Base-by-base conservation (phyloP, 108 stramenopile genomes). In the Cyclotella baltica region DNA sequence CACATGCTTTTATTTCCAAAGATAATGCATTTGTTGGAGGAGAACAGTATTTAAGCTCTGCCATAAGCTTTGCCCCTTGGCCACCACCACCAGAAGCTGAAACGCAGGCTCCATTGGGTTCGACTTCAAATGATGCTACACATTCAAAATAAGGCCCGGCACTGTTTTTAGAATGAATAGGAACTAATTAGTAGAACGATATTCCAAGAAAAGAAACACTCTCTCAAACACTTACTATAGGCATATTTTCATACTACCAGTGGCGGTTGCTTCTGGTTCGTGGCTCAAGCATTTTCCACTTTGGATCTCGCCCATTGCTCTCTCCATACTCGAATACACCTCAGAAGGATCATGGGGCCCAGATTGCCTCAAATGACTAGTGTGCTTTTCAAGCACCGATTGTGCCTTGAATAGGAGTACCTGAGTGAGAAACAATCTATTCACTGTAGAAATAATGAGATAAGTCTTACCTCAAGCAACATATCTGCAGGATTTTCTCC, bases 291-390 rank as follows among this genome's bases (percentile, higher is more conserved):
- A 55, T 55, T n/a, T 55, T 19, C 53, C 53, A 16, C 19, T 19
- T 29, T 30, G 25, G 29, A 59, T 59, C 58, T 59, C 58, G 30
- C 23, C 30, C 58, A 59, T 59, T 59, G 29, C 58, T 18, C 29
- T 23, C 58, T 59, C 23, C 4, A 59, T 59, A 59, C 58, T 59
- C 29, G 58, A 59, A 59, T 59, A 59, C 58, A 59, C 58, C 30
- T 59, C 58, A 59, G 58, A 28, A 59, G 58, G 33, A 59, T 59
- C 58, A 19, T 29, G 25, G 25, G 6, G 58, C 58, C 58, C 29
- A 30, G 29, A 59, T 28, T 59, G 23, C 58, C 58, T 59, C 58
- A 59, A 59, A 28, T 59, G 58, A 59, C 18, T 59, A 59, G 58
- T 59, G 58, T 59, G 58, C 29, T 59, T 59, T 5, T 59, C 29